These are phyloP conservation scores for Triangularia verruculosa DNA, from an alignment of 2,329 filamentous ascomycete genomes.

Conservation along the genomic window DNA sequence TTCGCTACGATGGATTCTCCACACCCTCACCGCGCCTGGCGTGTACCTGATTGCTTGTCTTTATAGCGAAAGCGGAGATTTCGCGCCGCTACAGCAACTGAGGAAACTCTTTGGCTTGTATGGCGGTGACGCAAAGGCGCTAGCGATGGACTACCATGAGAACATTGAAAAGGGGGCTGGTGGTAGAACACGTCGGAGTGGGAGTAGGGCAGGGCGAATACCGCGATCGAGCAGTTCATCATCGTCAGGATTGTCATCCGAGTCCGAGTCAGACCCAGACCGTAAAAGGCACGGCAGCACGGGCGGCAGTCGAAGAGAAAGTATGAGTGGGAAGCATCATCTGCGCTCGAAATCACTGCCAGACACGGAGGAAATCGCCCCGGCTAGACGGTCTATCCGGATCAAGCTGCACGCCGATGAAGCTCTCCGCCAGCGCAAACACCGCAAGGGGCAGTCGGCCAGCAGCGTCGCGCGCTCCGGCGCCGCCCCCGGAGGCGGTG, in stretches of 20 bases:
- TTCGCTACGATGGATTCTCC: conserved; percentile 74
- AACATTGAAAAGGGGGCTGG: conserved; percentile 30
- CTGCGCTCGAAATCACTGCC: conserved; percentile 61
- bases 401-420: conserved; percentile 84
- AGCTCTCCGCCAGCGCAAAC: conserved; percentile 64
- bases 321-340: conserved; percentile 45
- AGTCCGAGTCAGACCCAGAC: conserved; percentile 62
- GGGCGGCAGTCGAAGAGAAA: conserved; percentile 35
- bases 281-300: conserved; percentile 31
- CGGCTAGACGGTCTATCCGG: conserved; percentile 75
- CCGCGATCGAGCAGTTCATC: conserved; percentile 43
- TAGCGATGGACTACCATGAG: conserved; percentile 42
- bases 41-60: conserved; percentile 81
- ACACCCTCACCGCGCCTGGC: conserved; percentile 74
- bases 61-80: conserved; percentile 74
- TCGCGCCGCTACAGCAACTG: conserved; percentile 73
- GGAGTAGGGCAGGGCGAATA: conserved; percentile 22
- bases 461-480: conserved; percentile 29
- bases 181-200: conserved; percentile 15
- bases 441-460: conserved; percentile 57
- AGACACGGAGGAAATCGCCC: conserved; percentile 61
- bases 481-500: conserved; percentile 40
- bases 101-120: conserved; percentile 58
- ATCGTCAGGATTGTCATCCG: conserved; percentile 67
- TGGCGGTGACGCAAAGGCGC: conserved; percentile 45